A percentile compares a stretch with the other conserved stretches of the same genome.
Evolutionary conservation across 148 eudicot genomes (phyloP).

Genomic region (Hydrangea macrophylla): DNA sequence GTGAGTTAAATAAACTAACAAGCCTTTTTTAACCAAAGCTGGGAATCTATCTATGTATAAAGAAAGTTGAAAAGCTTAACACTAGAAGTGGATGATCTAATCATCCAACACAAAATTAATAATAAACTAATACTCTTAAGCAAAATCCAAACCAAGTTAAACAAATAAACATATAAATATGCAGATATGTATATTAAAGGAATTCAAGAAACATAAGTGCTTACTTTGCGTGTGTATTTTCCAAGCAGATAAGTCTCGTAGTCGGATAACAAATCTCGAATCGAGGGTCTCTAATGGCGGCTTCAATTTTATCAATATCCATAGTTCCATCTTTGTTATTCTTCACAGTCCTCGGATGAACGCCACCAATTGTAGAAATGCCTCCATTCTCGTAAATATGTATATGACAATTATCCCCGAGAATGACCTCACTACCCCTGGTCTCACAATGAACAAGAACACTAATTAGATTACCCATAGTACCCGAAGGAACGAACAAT

Average conservation of each 20-base stretch:
- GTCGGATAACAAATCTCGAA: constrained; percentile 61
- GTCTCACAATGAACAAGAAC: constrained; percentile 83
- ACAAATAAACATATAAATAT: background rate
- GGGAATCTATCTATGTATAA: background rate
- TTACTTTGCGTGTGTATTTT: constrained; percentile 93
- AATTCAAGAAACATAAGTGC: constrained; percentile 13
- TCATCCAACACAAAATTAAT: background rate
- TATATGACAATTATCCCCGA: constrained; percentile 83
- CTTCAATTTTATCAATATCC: constrained; percentile 72
- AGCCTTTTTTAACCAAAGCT: background rate
- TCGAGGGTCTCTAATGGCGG: constrained; percentile 67
- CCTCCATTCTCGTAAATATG: constrained; percentile 95
- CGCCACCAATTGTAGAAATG: constrained; percentile 89
- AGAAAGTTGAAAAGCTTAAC: background rate
- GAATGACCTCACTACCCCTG: constrained; percentile 92
- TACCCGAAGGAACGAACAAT: constrained; percentile 93
- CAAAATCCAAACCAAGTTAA: background rate
- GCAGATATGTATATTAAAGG: background rate
- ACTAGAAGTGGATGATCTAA: background rate
- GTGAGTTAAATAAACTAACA: background rate
- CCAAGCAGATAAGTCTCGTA: constrained; percentile 88
- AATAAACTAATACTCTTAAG: background rate
- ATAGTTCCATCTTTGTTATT: constrained; percentile 85
- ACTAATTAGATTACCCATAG: constrained; percentile 93
- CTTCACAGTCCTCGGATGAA: constrained; percentile 86